Base-by-base conservation (phyloP, 345 rosid species). In the Camelina hispida region DNA sequence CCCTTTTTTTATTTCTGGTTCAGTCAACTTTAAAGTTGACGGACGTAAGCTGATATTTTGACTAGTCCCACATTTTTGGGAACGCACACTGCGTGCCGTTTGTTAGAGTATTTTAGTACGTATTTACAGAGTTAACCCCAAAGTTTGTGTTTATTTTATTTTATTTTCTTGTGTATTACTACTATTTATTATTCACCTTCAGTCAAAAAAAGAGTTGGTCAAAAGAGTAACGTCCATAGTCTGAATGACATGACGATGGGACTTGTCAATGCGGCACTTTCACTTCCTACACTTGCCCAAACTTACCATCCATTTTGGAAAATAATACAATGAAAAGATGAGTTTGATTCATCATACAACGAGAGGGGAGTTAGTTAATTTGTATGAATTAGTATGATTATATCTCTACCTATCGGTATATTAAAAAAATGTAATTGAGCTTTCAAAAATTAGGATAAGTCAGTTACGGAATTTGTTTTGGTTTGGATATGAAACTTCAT, bases 1-100 rank as follows among this genome's bases (percentile, higher is more conserved):
- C 22, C 22, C 22, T 20, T 37, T 15, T 18, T 14, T 60, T 32
- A 2, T 32, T 59, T 67, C 11, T 17, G 6, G 69, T 62, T 14
- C 75, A 69, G 80, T 69, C 80, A 76, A 76, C 80, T 54, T 3
- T 76, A 76, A 56, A 69, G 71, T 70, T 77, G 71, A 69, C 67
- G 22, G 66, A 70, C 74, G 70, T 76, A 46, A 47, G 66, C 71
- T 70, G 14, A 55, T 70, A 38, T 55, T 55, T 62, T 70, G 46
- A 63, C 71, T 37, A 28, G 53, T 37, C 71, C 80, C 65, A 44
- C 35, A 23, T 8, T 62, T 68, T 69, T 52, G 74, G 75, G 75
- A 76, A 76, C 51, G 59, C 38, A 62, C 62, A 76, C 74, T 69
- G 56, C 56, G 63, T 75, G 79, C 74, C 79, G 74, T 75, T 75